Base-by-base conservation (phyloP, 1,284 basidiomycete species). In the Apiotrichum sp. region DNA sequence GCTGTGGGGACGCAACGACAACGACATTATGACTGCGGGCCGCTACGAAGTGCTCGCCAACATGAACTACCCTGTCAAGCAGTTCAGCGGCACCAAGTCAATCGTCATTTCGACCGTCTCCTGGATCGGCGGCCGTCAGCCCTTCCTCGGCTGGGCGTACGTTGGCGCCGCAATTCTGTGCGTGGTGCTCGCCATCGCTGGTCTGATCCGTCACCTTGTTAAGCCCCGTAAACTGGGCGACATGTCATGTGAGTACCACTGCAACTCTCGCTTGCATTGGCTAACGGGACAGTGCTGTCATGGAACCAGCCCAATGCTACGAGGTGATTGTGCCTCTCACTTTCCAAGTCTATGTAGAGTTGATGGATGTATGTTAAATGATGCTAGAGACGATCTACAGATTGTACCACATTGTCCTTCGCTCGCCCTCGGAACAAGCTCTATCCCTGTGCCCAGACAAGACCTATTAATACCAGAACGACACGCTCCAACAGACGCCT, bases 71-170 rank as follows among this genome's bases (percentile, higher is more conserved):
- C 96, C 96, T 5, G 95, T 98, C 46, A 80, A 83, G 58, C 83
- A 86, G 49, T 99, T 91, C 78, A 84, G 86, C 56, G 96, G 96
- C 44, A 98, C 93, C 10, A 99, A 99, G 77, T 92, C 91, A 0
- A 83, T 99, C 56, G 92, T 98, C 34, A 89, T 99, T 64, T 93
- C 91, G 48, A 98, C 95, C 0, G 90, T 95, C 3, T 90, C 93
- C 1, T 98, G 95, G 92, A 90, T 97, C 67, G 96, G 96, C 22
- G 96, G 96, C 33, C 93, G 95, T 78, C 72, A 77, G 52, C 86
- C 92, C 1, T 98, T 98, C 85, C 81, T 99, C 31, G 96, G 96
- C 7, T 93, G 93, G 86, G 89, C 93, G 3, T 98, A 98, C 71
- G 87, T 99, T 53, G 93, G 86, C 16, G 85, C 92, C 0, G 87